Evolutionary conservation across 2,329 filamentous ascomycete genomes (phyloP).

Genomic region (Hypoxylon rubiginosum): DNA sequence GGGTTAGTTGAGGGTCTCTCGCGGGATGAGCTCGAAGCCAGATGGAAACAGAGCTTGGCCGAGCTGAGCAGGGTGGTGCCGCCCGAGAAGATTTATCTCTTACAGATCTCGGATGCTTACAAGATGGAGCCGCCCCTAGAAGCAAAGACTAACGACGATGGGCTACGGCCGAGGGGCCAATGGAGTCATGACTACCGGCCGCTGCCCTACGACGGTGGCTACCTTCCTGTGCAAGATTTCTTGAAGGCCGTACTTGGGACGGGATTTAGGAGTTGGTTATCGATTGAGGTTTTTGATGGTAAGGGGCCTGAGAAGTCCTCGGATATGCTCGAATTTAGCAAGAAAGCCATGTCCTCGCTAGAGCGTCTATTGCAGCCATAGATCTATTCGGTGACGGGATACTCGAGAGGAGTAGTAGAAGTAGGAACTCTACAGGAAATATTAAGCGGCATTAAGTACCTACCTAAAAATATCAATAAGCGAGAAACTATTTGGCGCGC

Average conservation of each 20-base stretch:
- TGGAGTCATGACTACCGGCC: slow-evolving; percentile 82
- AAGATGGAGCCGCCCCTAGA: slow-evolving; percentile 69
- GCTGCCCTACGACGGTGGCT: slow-evolving; percentile 77
- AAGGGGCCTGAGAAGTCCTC: slow-evolving; percentile 64
- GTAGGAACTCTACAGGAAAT: neutral
- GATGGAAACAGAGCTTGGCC: slow-evolving; percentile 67
- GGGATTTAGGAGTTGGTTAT: slow-evolving; percentile 76
- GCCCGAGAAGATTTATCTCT: slow-evolving; percentile 77
- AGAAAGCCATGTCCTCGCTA: slow-evolving; percentile 64
- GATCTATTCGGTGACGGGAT: neutral
- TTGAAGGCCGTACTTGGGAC: slow-evolving; percentile 75
- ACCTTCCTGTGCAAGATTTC: slow-evolving; percentile 76
- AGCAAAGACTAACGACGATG: slow-evolving; percentile 62
- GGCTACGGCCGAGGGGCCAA: slow-evolving; percentile 70
- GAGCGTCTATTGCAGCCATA: slow-evolving; percentile 52
- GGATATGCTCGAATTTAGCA: slow-evolving; percentile 61
- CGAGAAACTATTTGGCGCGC: too few relatives aligned
- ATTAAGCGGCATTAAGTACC: neutral
- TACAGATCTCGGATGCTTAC: slow-evolving; percentile 84
- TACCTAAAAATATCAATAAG: too few relatives aligned
- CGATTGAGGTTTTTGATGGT: slow-evolving; percentile 77
- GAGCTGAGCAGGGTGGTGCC: slow-evolving; percentile 71
- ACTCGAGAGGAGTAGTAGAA: neutral
- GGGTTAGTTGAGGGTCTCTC: slow-evolving; percentile 66
- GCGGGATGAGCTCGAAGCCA: slow-evolving; percentile 61